These are phyloP conservation scores for Didymella exigua DNA, from an alignment of 2,329 filamentous ascomycete genomes.

Conservation along the genomic window DNA sequence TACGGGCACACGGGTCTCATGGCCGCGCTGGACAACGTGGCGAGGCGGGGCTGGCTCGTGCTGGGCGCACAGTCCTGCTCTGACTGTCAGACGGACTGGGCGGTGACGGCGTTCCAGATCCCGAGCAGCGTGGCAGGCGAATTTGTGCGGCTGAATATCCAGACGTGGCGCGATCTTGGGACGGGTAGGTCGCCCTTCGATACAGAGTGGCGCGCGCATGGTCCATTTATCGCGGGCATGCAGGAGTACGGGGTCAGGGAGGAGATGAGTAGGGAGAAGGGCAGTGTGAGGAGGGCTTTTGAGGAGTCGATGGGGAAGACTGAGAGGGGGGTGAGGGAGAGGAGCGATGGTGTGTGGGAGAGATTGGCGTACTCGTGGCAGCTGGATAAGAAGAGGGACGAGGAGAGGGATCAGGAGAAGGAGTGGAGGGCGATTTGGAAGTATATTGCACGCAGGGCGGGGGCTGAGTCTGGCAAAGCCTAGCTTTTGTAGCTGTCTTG, in stretches of 20 bases:
- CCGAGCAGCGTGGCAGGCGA: constrained; percentile 12
- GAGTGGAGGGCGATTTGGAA: constrained; percentile 13
- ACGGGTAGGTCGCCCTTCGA: constrained; percentile 33
- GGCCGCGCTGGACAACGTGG: constrained; percentile 27
- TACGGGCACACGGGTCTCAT: constrained; percentile 33
- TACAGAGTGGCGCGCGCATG: constrained; percentile 36
- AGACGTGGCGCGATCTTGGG: constrained; percentile 37
- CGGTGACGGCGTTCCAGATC: constrained; percentile 13
- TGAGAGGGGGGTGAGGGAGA: neutral
- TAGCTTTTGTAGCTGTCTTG: too few species aligned
- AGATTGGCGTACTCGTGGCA: constrained; percentile 3
- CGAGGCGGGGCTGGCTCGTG: constrained; percentile 24
- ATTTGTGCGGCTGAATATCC: constrained; percentile 23
- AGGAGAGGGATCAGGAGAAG: constrained; percentile 1
- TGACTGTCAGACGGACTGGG: constrained; percentile 37
- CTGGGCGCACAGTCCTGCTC: constrained; percentile 27
- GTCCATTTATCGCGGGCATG: constrained; percentile 15
- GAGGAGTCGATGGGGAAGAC: constrained; percentile 6
- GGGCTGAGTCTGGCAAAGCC: neutral
- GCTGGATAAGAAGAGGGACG: neutral
- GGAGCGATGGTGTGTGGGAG: neutral
- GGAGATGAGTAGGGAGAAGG: constrained; percentile 16
- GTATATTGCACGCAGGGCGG: constrained; percentile 5
- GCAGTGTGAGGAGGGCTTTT: constrained; percentile 28
- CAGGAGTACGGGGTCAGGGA: constrained; percentile 3